Base-by-base conservation (phyloP, 108 stramenopile genomes). In the Cyclotella choctawhatcheeana region DNA sequence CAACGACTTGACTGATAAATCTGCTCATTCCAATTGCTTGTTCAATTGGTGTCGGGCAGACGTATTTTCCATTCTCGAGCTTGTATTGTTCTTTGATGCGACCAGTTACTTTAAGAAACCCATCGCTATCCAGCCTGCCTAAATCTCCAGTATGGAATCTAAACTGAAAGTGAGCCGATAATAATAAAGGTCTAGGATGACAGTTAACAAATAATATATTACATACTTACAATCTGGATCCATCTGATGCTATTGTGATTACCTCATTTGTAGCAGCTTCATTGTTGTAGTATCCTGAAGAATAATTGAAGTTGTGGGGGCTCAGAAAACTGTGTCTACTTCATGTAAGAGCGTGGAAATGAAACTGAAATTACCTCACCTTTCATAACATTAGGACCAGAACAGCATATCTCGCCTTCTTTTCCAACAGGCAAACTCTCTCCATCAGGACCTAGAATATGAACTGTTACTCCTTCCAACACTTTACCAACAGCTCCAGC, bases 51-150 rank as follows among this genome's bases (percentile, higher is more conserved):
- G 93, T 87, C 3, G 97, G 97, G 27, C 87, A 88, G 6, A 98
- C 95, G 60, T 97, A 97, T 69, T 97, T 97, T 3, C 98, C 98
- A 77, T 98, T 98, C 67, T 96, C 96, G n/a, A 98, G 88, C 74
- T 98, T 98, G 84, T 93, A 98, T 74, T 92, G 96, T 63, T 94
- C 96, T 78, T 93, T 95, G 60, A 91, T 48, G 20, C 91, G 70
- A n/a, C 92, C 91, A 20, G 94, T 93, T 0, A 95, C 85, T 21
- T 33, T 62, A 2, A 95, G 40, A 63, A 73, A 91, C 26, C 90
- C 89, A 68, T 89, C 80, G 21, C 53, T 74, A 33, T 76, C 86
- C n/a, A 91, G 40, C 59, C 59, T 71, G 2, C 92, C 95, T 10
- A 93, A 63, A 73, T 96, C 95, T 6, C 95, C 95, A 40, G 95